Percentiles rank a stretch among this genome's conserved stretches.
Evolutionary conservation across 2,329 filamentous ascomycete species (phyloP).

Genomic region (Mollisiaceae sp.): DNA sequence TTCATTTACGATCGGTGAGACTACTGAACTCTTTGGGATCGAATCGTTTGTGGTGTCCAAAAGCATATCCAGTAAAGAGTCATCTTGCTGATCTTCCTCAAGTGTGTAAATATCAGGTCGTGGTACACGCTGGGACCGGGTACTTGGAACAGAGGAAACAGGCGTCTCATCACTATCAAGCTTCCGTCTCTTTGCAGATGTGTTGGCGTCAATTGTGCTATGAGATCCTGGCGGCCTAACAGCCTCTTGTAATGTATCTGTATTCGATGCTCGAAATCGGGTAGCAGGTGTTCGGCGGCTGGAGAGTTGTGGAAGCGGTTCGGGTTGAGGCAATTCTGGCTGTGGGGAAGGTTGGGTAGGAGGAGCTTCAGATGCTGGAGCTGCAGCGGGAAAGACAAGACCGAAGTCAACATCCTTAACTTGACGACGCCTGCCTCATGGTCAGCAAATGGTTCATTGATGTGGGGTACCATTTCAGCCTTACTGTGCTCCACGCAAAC

Average conservation of each 20-base stretch:
- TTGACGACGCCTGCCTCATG: constrained; percentile 50
- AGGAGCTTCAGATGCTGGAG: constrained; percentile 20
- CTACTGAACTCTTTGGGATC: constrained; percentile 4
- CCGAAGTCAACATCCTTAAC: constrained; percentile 65
- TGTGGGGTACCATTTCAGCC: constrained; percentile 33
- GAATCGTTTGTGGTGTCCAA: constrained; percentile 18
- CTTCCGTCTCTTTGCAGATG: constrained; percentile 42
- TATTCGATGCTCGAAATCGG: background rate
- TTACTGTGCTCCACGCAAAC: constrained; percentile 68
- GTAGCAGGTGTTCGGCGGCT: constrained; percentile 27
- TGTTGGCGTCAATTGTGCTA: constrained; percentile 41
- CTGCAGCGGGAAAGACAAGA: constrained; percentile 51
- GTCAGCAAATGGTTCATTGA: constrained; percentile 17
- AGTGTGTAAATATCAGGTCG: constrained; percentile 36
- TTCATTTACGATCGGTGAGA: background rate
- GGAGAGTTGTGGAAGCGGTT: constrained; percentile 21
- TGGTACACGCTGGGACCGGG: constrained; percentile 34
- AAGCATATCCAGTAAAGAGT: constrained; percentile 9
- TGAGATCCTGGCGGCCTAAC: constrained; percentile 17
- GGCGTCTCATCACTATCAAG: constrained; percentile 37
- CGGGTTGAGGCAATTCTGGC: constrained; percentile 25
- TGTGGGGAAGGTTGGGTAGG: constrained; percentile 19
- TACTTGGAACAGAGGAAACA: constrained; percentile 34
- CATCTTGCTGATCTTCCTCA: constrained; percentile 21
- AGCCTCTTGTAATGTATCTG: constrained; percentile 10